Base-by-base conservation (phyloP, 1,139 yeast species). In the Pichia inconspicua region DNA sequence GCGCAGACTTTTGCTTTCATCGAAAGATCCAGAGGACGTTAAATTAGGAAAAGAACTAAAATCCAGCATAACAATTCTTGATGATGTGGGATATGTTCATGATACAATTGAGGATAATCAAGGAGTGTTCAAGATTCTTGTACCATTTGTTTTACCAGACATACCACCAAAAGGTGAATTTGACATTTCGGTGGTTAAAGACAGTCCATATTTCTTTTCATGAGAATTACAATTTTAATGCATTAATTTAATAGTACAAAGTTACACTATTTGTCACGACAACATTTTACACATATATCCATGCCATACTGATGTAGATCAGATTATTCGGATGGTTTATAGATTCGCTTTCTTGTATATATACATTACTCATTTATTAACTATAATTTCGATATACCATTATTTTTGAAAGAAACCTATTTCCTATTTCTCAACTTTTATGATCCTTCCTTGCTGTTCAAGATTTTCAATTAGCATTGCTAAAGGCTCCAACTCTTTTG, bases 81-180 rank as follows among this genome's bases (percentile, higher is more conserved):
- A 58, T 39, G 60, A 60, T 52, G 41, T 56, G 14, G 56, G 54
- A 4, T 56, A 55, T 45, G 50, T 46, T 35, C 55, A 51, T 58
- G 42, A 58, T 62, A 37, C 55, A 2, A 37, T 52, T 10, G 56
- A 55, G 27, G 50, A 48, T 37, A 62, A 68, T 25, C 56, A 65
- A 30, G 61, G 66, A 45, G 50, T 41, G 2, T 42, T 64, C 27
- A 60, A 60, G 34, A 67, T 72, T 12, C 58, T 79, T 43, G 80
- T 79, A 10, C 96, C 95, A 19, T 70, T 90, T 55, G 68, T 66
- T 45, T 74, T 90, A 57, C 95, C 96, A 0, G 74, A 72, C 0
- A 78, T 89, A 40, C 97, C 97, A 14, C 69, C 75, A 46, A 84
- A 78, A 66, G 98, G 97, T 42, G 82, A 80, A 32, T 87, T 90